Evolutionary conservation across 441 rosid species (phyloP), one percentile per base, ranked within the genome.

Genomic region (Gossypium schwendimanii): DNA sequence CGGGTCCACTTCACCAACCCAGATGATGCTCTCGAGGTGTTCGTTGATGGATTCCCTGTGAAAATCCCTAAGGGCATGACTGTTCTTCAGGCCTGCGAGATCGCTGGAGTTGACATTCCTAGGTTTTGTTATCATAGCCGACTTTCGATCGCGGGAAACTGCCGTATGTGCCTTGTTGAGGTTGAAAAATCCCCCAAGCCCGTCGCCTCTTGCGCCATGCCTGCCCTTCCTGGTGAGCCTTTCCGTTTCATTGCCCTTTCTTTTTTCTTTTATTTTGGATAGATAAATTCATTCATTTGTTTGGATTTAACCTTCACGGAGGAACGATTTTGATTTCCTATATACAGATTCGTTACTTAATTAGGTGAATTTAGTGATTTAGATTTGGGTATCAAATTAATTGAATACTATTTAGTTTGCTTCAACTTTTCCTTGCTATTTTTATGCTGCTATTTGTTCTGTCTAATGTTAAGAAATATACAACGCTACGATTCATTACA

Each of bases 141-240:
- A 3, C 87, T 94, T 44, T 94, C 99, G 3, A 94, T 94, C 49
- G 99, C 99, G 11, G 99, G 99, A 0, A 94, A 94, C 70, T 94
- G 99, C 72, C 88, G 98, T 67, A 94, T 94, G 99, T 94, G 99
- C 77, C 93, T 94, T 39, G 98, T 94, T 9, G 98, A 92, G 88
- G 99, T 94, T 4, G 99, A 94, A 90, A 94, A 94, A 71, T 91
- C 98, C 11, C 99, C 99, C 10, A 94, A 94, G 84, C 99, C 98
- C 12, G 99, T 94, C 0, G 99, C 99, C 0, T 94, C 98, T 0
- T 92, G 98, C 69, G 99, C 99, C 66, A 94, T 94, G 99, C 99
- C 98, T 0, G 99, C 99, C 2, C 97, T 94, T 75, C 99, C 99
- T 0, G 98, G 98, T 91, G 78, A 70, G 85, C 23, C 10, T 20